Percentiles rank a stretch among this genome's conserved stretches.
Conservation (phyloP, 2,329 filamentous ascomycete species). For the Fusarium anguioides region DNA sequence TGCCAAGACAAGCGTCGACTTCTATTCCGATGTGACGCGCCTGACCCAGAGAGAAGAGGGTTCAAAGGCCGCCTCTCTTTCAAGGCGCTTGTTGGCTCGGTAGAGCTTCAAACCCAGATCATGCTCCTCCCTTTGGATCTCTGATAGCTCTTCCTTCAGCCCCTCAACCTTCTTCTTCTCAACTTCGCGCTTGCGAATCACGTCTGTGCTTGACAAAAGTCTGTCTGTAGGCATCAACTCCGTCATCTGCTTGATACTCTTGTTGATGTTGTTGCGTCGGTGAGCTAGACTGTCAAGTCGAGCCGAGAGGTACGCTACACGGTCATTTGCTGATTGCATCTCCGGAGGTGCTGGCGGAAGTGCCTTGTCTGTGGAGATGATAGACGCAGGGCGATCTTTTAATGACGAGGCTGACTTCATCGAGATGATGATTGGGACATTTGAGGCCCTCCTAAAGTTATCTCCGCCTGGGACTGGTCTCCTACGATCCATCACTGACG, state of each 20-base stretch:
- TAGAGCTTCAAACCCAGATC: constrained; percentile 81
- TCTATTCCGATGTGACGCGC: constrained; percentile 72
- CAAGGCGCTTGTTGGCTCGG: constrained; percentile 78
- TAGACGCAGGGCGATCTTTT: constrained; percentile 46
- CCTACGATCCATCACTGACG: constrained; percentile 49
- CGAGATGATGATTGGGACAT: constrained; percentile 47
- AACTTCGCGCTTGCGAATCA: constrained; percentile 64
- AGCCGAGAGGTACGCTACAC: constrained; percentile 74
- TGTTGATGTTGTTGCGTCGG: constrained; percentile 76
- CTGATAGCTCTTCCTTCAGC: constrained; percentile 74
- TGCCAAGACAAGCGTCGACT: not conserved
- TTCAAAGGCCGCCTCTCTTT: constrained; percentile 73
- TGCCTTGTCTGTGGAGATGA: constrained; percentile 63
- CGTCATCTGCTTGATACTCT: constrained; percentile 80
- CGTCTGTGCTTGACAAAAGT: constrained; percentile 73
- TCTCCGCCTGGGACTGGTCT: constrained; percentile 46
- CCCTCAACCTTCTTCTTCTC: constrained; percentile 74
- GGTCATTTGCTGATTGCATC: constrained; percentile 65
- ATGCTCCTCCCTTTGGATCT: constrained; percentile 80
- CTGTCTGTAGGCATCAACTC: constrained; percentile 79
- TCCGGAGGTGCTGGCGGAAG: constrained; percentile 73
- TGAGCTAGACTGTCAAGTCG: constrained; percentile 73
- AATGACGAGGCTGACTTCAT: constrained; percentile 41
- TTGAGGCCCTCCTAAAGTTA: constrained; percentile 29
- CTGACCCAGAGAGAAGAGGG: constrained; percentile 81